phyloP scores from a whole-genome alignment of 352 stramenopile species.

The Salisapilia sapeloensis region DNA sequence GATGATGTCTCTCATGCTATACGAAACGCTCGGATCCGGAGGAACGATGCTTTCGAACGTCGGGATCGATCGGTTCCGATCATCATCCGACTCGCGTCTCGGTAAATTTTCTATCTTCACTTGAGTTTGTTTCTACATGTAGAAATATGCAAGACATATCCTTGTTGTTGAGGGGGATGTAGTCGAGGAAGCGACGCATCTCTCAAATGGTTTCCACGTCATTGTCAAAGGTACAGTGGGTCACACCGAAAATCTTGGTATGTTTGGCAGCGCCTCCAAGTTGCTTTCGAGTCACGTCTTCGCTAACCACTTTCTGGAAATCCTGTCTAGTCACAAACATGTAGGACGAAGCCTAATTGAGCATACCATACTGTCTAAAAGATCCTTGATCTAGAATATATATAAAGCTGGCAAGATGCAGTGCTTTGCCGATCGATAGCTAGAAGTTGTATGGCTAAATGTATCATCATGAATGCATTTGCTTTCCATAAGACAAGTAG shows the following conservation, averaged over 20 bases:
- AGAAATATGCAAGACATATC: constrained; percentile 6
- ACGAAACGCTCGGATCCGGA: constrained; percentile 93
- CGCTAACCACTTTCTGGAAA: constrained; percentile 96
- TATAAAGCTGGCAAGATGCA: too few species aligned
- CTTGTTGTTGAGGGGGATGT: constrained; percentile 90
- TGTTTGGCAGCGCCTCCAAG: constrained; percentile 91
- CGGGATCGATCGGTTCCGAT: constrained; percentile 69
- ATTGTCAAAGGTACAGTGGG: constrained; percentile 92
- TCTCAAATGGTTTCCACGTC: constrained; percentile 89
- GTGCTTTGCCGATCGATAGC: too few species aligned
- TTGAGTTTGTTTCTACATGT: too few species aligned
- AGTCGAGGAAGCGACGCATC: constrained; percentile 91
- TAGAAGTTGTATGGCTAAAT: too few species aligned
- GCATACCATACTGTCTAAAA: constrained; percentile 93
- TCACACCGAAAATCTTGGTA: constrained; percentile 90
- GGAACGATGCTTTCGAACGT: constrained; percentile 91
- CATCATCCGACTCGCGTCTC: constrained; percentile 66
- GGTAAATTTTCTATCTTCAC: constrained; percentile 60
- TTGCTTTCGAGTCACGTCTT: constrained; percentile 90
- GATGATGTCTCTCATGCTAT: constrained; percentile 97
- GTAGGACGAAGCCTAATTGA: constrained; percentile 93
- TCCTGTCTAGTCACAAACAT: constrained; percentile 99
- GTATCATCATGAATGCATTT: too few species aligned
- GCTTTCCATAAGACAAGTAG: too few species aligned
- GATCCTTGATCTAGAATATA: constrained; percentile 92